Evolutionary conservation across 176 grass and related monocot species (phyloP).

Genomic region (Elaeis guineensis): DNA sequence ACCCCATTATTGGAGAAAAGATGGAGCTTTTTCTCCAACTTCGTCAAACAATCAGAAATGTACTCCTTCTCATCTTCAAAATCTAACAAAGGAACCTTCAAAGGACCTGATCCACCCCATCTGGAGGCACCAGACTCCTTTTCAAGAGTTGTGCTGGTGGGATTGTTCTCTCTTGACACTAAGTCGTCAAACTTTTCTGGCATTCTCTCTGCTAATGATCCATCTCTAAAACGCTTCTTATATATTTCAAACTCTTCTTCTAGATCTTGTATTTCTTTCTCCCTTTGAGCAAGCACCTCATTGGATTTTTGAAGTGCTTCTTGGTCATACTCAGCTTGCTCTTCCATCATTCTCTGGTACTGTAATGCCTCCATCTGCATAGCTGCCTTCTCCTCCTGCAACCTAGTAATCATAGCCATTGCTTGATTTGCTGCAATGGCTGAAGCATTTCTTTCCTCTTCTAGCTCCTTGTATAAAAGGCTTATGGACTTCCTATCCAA

Average conservation of each 20-base stretch:
- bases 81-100: slow-evolving; percentile 25
- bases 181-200: neutral
- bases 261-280: slow-evolving; percentile 38
- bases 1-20: slow-evolving; percentile 58
- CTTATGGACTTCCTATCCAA: slow-evolving; percentile 60
- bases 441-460: slow-evolving; percentile 74
- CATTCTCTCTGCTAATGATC: slow-evolving; percentile 1
- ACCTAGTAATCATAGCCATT: slow-evolving; percentile 90
- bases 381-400: slow-evolving; percentile 88
- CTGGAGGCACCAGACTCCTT: neutral
- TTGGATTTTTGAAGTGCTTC: slow-evolving; percentile 53
- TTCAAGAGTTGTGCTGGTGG: too few species aligned
- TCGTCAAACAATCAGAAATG: slow-evolving; percentile 41
- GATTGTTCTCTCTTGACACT: too few species aligned
- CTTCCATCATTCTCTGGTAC: slow-evolving; percentile 82
- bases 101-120: neutral
- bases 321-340: slow-evolving; percentile 63
- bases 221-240: slow-evolving; percentile 28
- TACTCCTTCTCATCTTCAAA: slow-evolving; percentile 54
- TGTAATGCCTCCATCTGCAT: slow-evolving; percentile 68
- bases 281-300: slow-evolving; percentile 26
- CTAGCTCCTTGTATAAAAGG: slow-evolving; percentile 72
- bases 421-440: slow-evolving; percentile 75
- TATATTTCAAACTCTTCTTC: slow-evolving; percentile 40
- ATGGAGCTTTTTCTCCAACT: slow-evolving; percentile 44